phyloP scores from a whole-genome alignment of 2,329 filamentous ascomycete species.

The Fusarium zealandicum region DNA sequence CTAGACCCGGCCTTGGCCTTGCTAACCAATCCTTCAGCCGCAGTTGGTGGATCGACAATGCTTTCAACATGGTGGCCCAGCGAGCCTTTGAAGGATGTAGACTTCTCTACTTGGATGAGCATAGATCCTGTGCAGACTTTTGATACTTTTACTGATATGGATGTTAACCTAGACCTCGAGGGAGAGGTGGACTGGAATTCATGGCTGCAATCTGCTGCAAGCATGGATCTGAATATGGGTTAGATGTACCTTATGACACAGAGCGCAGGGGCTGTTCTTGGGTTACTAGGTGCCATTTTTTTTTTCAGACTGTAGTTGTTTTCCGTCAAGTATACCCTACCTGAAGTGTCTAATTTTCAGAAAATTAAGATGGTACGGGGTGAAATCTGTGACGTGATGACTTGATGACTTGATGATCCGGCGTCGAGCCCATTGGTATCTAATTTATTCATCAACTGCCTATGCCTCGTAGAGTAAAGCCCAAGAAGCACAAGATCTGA shows the following conservation, averaged over 20 bases:
- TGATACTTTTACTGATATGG: constrained; percentile 37
- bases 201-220: constrained; percentile 46
- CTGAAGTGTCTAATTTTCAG: too few relatives aligned
- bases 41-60: not conserved
- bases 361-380: too few relatives aligned
- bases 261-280: not conserved
- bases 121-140: constrained; percentile 42
- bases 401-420: too few relatives aligned
- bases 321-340: too few relatives aligned
- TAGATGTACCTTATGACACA: not conserved
- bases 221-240: constrained; percentile 38
- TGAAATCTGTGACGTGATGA: too few relatives aligned
- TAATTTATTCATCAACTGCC: too few relatives aligned
- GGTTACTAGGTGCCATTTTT: not conserved
- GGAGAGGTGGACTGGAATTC: constrained; percentile 46
- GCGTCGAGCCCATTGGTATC: too few relatives aligned
- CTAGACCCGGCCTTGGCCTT: not conserved
- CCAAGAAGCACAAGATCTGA: too few relatives aligned
- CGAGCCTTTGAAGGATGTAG: constrained; percentile 9
- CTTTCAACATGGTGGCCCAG: constrained; percentile 1
- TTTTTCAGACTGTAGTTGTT: too few relatives aligned
- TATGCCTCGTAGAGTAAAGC: too few relatives aligned
- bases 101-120: constrained; percentile 46
- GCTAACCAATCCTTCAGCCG: not conserved
- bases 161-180: constrained; percentile 44